Evolutionary conservation across 1,284 basidiomycete genomes (phyloP).

Genomic region (Termitomyces sp.): DNA sequence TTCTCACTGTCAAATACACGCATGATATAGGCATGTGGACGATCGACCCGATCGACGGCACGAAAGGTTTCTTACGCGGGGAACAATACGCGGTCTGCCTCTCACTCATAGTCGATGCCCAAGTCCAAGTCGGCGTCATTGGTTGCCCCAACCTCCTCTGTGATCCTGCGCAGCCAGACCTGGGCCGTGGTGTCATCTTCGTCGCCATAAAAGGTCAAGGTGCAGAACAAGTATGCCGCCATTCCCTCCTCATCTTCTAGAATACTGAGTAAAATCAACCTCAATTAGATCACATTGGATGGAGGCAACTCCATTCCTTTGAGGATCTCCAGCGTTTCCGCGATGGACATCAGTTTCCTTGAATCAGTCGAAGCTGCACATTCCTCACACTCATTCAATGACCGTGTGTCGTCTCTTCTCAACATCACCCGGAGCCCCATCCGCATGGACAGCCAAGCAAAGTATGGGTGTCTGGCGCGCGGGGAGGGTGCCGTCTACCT

Average conservation of each 20-base stretch:
- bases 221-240: slow-evolving; percentile 58
- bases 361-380: slow-evolving; percentile 95
- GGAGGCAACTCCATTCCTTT: slow-evolving; percentile 43
- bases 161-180: slow-evolving; percentile 51
- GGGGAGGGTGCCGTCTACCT: slow-evolving; percentile 91
- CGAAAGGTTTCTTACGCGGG: slow-evolving; percentile 93
- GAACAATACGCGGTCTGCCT: slow-evolving; percentile 98
- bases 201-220: slow-evolving; percentile 81
- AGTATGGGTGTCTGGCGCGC: slow-evolving; percentile 85
- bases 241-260: slow-evolving; percentile 12
- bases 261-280: not conserved
- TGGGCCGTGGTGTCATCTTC: slow-evolving; percentile 76
- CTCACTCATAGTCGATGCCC: slow-evolving; percentile 81
- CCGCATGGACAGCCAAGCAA: slow-evolving; percentile 98
- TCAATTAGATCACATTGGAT: slow-evolving; percentile 36
- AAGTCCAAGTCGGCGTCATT: slow-evolving; percentile 86
- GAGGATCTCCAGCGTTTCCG: slow-evolving; percentile 40
- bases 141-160: slow-evolving; percentile 93
- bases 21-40: slow-evolving; percentile 73
- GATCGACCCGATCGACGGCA: slow-evolving; percentile 89
- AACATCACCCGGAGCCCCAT: slow-evolving; percentile 63
- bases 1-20: not conserved
- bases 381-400: slow-evolving; percentile 82
- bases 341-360: slow-evolving; percentile 65
- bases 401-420: slow-evolving; percentile 67